These are phyloP conservation scores for Scutellaria galericulata DNA, from an alignment of 257 asterid genomes.

Conservation along the genomic window DNA sequence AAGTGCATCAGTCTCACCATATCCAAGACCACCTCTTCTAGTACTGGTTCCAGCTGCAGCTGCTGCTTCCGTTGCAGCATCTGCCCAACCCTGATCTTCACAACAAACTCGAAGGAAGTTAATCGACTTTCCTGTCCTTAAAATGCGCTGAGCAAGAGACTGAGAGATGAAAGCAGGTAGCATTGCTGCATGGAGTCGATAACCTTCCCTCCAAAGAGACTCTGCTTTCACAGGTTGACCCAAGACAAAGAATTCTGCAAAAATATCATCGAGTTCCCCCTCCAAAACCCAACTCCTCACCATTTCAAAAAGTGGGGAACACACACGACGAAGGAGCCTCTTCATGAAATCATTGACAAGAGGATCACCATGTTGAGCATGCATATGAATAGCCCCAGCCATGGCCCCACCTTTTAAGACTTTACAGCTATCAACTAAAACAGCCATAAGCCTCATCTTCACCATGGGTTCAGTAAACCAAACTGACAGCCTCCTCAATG, in stretches of 20 bases:
- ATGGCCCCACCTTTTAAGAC: conserved; percentile 96
- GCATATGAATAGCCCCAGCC: conserved; percentile 99
- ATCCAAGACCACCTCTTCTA: conserved; percentile 86
- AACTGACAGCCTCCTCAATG: conserved; percentile 87
- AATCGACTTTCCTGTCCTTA: conserved; percentile 96
- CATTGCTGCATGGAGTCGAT: conserved; percentile 83
- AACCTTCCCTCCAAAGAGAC: conserved; percentile 99
- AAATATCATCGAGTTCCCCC: conserved; percentile 97
- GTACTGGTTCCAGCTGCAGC: conserved; percentile 94
- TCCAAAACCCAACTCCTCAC: conserved; percentile 99
- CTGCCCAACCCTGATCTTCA: conserved; percentile 98
- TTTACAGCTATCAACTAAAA: conserved; percentile 91
- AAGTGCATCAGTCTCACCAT: conserved; percentile 97
- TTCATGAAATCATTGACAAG: conserved; percentile 93
- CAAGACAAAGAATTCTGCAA: conserved; percentile 84
- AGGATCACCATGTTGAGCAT: conserved; percentile 98
- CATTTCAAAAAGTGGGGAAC: conserved; percentile 99
- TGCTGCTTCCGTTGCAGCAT: conserved; percentile 89
- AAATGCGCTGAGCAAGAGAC: conserved; percentile 87
- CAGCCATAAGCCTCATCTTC: conserved; percentile 99
- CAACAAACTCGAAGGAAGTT: conserved; percentile 98
- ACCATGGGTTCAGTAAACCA: conserved; percentile 98
- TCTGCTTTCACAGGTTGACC: conserved; percentile 96
- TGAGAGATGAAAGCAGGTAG: conserved; percentile 93
- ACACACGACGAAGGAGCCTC: conserved; percentile 82